These are phyloP conservation scores for Rhytidhysteron rufulum DNA, from an alignment of 2,329 filamentous ascomycete species.

Conservation along the genomic window DNA sequence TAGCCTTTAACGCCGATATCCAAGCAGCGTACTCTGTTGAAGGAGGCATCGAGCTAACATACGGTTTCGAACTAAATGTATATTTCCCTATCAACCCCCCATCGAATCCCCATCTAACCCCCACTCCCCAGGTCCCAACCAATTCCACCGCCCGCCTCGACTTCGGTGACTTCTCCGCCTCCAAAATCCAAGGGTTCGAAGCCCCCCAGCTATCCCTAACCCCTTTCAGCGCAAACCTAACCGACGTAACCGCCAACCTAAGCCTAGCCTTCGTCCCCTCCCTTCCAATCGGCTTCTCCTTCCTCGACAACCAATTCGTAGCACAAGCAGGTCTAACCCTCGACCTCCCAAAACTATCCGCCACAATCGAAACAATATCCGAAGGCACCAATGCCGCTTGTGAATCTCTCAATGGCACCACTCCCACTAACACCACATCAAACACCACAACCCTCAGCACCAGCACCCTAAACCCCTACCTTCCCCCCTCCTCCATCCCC, in stretches of 20 bases:
- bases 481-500: conserved; percentile 1
- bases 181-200: conserved; percentile 24
- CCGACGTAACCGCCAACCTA: conserved; percentile 23
- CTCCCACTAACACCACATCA: conserved; percentile 1
- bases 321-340: conserved; percentile 25
- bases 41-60: conserved; percentile 27
- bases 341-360: conserved; percentile 28
- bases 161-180: conserved; percentile 20
- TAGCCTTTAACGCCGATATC: conserved; percentile 28
- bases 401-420: conserved; percentile 7
- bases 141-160: conserved; percentile 26
- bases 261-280: conserved; percentile 27
- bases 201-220: conserved; percentile 25
- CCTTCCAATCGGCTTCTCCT: conserved; percentile 33
- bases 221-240: conserved; percentile 28
- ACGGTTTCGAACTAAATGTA: conserved; percentile 35
- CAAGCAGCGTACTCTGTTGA: conserved; percentile 22
- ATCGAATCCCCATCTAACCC: conserved; percentile 5
- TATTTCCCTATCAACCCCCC: conserved; percentile 3
- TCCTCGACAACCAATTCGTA: conserved; percentile 21
- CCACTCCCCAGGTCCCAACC: conserved; percentile 19
- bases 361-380: conserved; percentile 18
- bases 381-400: conserved; percentile 17
- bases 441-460: conserved; percentile 1
- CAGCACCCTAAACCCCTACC: background rate